Base-by-base conservation (phyloP, 176 grass and related monocot species). In the Lolium perenne region DNA sequence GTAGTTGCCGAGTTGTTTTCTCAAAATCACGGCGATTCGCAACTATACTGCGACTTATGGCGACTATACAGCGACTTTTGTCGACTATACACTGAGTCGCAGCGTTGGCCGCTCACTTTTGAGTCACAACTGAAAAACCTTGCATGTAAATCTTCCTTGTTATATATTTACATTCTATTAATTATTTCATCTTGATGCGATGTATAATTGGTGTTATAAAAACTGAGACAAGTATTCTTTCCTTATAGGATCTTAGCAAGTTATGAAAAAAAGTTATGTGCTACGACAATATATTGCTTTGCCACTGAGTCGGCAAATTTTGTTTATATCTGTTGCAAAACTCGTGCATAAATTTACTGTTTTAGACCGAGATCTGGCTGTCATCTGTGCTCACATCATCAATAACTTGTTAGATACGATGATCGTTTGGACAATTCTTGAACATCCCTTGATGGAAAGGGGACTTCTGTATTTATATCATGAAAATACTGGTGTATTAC, bases 381-480 rank as follows among this genome's bases (percentile, higher is more conserved):
- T 29, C 29, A 76, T 69, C 20, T 50, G 15, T 70, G 38, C 29
- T 75, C 22, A 69, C 47, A 23, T 81, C 59, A 71, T 48, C 40
- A 20, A 11, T 70, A 53, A 35, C 48, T 57, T 65, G 17, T 38
- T 64, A n/a, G 38, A 14, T 67, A 55, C 35, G 68, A 40, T 26
- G 47, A 32, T 74, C 1, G 49, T 38, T 43, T 73, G 7, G 23
- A 32, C 20, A 20, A 43, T 55, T 68, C 70, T 77, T 23, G 35
- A 82, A 58, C 15, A 69, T 69, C 10, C 14, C 25, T 71, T 64
- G 53, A 71, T 61, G 25, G 41, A 50, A 82, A 83, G 15, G 38
- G 81, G 74, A 26, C 18, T 38, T 63, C 38, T 83, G 55, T 61
- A 72, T 82, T 69, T 82, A 48, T 72, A 80, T 35, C 62, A 75